Conservation (phyloP, 1,139 yeast species). For the Lizanozyma gosingica region DNA sequence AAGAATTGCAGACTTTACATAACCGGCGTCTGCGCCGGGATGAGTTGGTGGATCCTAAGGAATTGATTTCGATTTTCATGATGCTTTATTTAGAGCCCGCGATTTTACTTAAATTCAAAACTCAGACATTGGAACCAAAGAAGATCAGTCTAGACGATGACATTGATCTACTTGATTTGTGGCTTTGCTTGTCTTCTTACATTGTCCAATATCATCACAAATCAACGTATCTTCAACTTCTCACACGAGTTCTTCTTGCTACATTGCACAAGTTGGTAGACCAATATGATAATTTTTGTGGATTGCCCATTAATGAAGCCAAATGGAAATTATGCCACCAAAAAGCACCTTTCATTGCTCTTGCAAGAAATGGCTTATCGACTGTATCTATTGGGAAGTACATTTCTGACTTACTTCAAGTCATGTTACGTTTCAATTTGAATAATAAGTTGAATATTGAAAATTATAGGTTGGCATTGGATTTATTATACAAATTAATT, state of each 20-base stretch:
- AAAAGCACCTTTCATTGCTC: constrained; percentile 24
- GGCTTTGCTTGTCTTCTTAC: constrained; percentile 30
- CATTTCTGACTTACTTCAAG: constrained; percentile 24
- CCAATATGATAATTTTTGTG: neutral
- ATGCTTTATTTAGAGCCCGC: constrained; percentile 9
- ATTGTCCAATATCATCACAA: constrained; percentile 28
- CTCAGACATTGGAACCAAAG: constrained; percentile 11
- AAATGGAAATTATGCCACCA: constrained; percentile 37
- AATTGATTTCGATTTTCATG: constrained; percentile 4
- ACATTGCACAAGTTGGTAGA: neutral
- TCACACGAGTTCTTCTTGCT: constrained; percentile 6
- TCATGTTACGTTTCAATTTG: constrained; percentile 27
- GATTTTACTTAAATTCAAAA: constrained; percentile 13
- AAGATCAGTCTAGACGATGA: constrained; percentile 11
- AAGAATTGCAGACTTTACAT: neutral
- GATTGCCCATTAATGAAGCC: constrained; percentile 22
- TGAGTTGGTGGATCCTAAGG: neutral
- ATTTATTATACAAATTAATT: no score
- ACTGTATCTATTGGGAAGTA: constrained; percentile 24
- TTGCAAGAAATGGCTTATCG: constrained; percentile 14
- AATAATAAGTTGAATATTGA: constrained; percentile 24
- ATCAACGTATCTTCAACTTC: constrained; percentile 17
- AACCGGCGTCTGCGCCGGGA: neutral
- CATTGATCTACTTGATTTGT: constrained; percentile 20
- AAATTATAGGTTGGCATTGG: constrained; percentile 18